Evolutionary conservation across 768 basidiomycete genomes (phyloP), one percentile per base, ranked within the genome.

Genomic region (Grammothele lineata): DNA sequence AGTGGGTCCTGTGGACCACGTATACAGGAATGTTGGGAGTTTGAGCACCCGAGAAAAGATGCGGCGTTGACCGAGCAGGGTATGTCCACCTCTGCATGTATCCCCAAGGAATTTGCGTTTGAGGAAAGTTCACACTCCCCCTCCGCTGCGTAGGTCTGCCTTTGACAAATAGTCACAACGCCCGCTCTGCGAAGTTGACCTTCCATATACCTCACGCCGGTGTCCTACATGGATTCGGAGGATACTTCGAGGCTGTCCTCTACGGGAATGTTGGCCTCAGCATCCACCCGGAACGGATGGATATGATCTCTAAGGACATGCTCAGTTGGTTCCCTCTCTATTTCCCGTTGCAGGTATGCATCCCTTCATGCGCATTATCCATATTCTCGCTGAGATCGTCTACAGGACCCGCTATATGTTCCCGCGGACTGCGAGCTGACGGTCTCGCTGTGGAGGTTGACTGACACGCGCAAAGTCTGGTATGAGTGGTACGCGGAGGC

Each of bases 401-500:
- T 33, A 8, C 57, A 96, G 92, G 92, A 96, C 57, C 91, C 96
- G 0, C 67, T 99, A 4, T 98, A 96, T 62, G 76, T 98, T 0
- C 96, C 96, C 12, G 84, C 85, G 57, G 86, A 91, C 60, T 87
- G 90, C 15, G 96, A 99, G 60, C 71, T 99, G 11, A 87, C 91
- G 50, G 90, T 97, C 4, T 87, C 87, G 19, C 80, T 99, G 22
- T 99, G 96, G 94, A 83, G 96, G 21, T 68, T 96, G 53, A 95
- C 92, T 2, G 89, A 88, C 65, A 78, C 85, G 46, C 80, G 82
- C 15, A 85, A 87, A 56, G 89, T 99, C 12, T 99, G 96, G 96
- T 98, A 98, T 66, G 96, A 98, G 67, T 99, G 96, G 96, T 85
- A 87, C 60, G 93, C 92, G 0, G 94, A 97, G 60, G 85, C 92